Percentiles rank a stretch among this genome's conserved stretches.
Evolutionary conservation across 2,329 filamentous ascomycete genomes (phyloP).

Genomic region (Penicillium sp.): DNA sequence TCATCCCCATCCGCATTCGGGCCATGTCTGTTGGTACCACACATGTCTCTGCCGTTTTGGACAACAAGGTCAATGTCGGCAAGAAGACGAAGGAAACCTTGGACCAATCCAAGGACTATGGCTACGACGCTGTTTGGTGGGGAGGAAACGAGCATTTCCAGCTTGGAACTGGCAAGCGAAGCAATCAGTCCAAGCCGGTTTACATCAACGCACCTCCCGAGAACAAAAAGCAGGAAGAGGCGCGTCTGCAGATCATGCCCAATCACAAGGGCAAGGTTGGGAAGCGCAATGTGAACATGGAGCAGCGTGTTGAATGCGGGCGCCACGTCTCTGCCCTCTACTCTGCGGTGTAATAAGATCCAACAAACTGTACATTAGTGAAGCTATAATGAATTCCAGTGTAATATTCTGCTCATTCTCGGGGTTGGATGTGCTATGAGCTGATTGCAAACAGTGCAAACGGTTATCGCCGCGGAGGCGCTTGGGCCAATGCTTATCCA

Average conservation of each 20-base stretch:
- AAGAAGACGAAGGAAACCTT: constrained; percentile 54
- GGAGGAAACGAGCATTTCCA: constrained; percentile 94
- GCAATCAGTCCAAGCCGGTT: constrained; percentile 71
- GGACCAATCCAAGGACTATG: constrained; percentile 79
- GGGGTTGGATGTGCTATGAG: not conserved
- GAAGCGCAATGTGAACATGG: constrained; percentile 71
- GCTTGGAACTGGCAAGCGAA: constrained; percentile 86
- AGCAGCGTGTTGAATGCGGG: constrained; percentile 88
- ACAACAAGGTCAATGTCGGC: constrained; percentile 72
- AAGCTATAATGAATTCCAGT: constrained; percentile 15
- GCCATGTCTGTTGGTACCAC: constrained; percentile 74
- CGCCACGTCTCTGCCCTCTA: constrained; percentile 81
- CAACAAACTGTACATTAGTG: constrained; percentile 19
- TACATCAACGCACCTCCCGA: constrained; percentile 77
- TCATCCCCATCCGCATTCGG: constrained; percentile 76
- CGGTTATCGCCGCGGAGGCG: constrained; percentile 23
- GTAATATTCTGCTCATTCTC: constrained; percentile 1
- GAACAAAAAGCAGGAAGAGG: constrained; percentile 63
- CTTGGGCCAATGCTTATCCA: constrained; percentile 43
- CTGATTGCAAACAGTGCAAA: constrained; percentile 37
- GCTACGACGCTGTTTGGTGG: constrained; percentile 88
- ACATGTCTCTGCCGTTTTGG: constrained; percentile 80
- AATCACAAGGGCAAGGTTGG: constrained; percentile 68
- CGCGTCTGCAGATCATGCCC: constrained; percentile 80
- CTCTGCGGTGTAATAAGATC: constrained; percentile 56